These are phyloP conservation scores for Tetracladium setigerum DNA, from an alignment of 495 filamentous ascomycete species.

Conservation along the genomic window DNA sequence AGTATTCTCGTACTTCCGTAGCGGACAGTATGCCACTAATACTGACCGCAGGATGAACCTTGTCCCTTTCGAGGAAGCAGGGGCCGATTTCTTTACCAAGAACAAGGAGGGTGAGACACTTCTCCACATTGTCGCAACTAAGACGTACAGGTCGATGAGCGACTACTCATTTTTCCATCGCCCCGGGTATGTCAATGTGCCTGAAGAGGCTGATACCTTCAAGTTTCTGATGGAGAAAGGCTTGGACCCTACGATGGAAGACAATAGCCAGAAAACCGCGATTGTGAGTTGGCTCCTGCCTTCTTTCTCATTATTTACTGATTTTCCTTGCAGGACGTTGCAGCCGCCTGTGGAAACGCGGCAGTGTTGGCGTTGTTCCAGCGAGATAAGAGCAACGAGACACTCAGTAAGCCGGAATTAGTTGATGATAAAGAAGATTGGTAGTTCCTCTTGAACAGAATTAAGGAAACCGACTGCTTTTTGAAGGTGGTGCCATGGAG, in stretches of 20 bases:
- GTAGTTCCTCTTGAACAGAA: too few relatives aligned
- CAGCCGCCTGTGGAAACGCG: slow-evolving; percentile 13
- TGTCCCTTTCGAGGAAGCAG: background rate
- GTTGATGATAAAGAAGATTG: too few relatives aligned
- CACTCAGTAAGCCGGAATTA: too few relatives aligned
- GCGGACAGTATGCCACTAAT: background rate
- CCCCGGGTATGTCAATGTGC: too few relatives aligned
- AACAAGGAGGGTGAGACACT: slow-evolving; percentile 10
- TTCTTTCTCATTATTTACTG: too few relatives aligned
- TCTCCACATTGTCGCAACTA: slow-evolving; percentile 9
- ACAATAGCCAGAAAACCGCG: slow-evolving; percentile 22
- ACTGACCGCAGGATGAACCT: background rate
- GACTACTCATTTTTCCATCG: slow-evolving; percentile 15
- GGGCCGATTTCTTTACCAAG: background rate
- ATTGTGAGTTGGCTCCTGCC: too few relatives aligned
- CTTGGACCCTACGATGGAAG: slow-evolving; percentile 25
- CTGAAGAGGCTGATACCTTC: slow-evolving; percentile 11
- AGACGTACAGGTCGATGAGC: background rate
- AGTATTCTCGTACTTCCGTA: slow-evolving; percentile 20
- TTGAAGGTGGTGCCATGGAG: too few relatives aligned
- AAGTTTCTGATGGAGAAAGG: slow-evolving; percentile 20
- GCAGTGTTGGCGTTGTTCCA: slow-evolving; percentile 17
- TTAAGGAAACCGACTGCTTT: too few relatives aligned
- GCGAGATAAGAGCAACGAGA: background rate
- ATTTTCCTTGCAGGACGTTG: too few relatives aligned